Conservation (phyloP, 208 protist species). For the Leishmania gerbilli region DNA sequence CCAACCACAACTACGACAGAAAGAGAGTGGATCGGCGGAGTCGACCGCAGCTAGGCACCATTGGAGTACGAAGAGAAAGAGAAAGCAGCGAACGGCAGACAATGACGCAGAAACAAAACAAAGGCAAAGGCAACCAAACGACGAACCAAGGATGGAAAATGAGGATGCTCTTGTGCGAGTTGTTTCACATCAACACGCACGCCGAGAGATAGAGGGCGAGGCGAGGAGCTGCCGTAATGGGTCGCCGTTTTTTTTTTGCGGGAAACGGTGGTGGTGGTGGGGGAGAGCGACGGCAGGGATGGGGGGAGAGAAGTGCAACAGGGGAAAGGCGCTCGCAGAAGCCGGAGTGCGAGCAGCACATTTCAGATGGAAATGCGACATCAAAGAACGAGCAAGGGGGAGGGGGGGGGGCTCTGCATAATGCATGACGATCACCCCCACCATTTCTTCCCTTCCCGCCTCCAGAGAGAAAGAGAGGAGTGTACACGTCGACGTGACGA, state of each 20-base stretch:
- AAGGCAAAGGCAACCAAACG: neutral
- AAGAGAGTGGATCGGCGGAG: neutral
- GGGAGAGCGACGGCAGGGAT: neutral
- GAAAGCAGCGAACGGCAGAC: neutral
- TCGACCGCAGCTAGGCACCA: neutral
- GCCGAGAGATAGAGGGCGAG: neutral
- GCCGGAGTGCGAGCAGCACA: neutral
- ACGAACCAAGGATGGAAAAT: neutral
- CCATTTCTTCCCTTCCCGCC: neutral
- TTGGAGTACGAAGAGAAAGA: neutral
- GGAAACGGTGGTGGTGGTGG: neutral
- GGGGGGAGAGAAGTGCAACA: neutral
- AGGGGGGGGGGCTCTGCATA: neutral
- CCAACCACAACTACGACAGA: neutral
- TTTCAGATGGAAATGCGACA: neutral
- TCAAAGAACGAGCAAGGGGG: neutral
- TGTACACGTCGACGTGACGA: neutral
- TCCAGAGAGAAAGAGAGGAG: neutral
- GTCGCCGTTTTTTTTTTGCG: too few relatives aligned
- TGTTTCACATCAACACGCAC: neutral
- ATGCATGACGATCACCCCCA: neutral
- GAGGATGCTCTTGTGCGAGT: neutral
- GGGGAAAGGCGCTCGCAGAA: neutral
- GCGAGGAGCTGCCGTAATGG: neutral
- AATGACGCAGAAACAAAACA: constrained; percentile 1